phyloP scores from a whole-genome alignment of 2,329 filamentous ascomycete species.

The Lojkania enalia region DNA sequence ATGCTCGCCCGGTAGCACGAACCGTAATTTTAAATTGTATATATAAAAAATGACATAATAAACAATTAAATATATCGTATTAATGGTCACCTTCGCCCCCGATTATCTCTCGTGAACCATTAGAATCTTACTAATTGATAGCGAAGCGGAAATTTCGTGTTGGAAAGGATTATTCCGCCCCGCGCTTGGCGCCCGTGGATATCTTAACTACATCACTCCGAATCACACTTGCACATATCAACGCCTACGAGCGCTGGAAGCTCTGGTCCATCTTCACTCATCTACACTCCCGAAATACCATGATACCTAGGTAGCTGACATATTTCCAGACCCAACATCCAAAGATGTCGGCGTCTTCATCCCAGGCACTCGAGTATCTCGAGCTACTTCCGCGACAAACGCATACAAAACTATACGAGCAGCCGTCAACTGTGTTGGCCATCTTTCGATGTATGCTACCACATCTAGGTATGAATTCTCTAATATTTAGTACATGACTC shows the following conservation, averaged over 20 bases:
- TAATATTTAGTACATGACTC: background rate
- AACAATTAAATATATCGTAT: too few relatives aligned
- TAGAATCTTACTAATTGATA: too few relatives aligned
- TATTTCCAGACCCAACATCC: conserved; percentile 35
- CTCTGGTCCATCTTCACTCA: too few relatives aligned
- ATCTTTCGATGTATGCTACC: conserved; percentile 98
- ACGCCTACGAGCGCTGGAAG: too few relatives aligned
- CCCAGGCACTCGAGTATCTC: conserved; percentile 81
- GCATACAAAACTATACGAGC: conserved; percentile 89
- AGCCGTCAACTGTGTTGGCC: conserved; percentile 91
- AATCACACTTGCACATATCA: too few relatives aligned
- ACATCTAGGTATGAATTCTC: conserved; percentile 69
- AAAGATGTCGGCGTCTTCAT: conserved; percentile 60
- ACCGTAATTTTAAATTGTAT: too few relatives aligned
- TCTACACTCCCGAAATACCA: conserved; percentile 21
- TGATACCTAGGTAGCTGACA: conserved; percentile 34
- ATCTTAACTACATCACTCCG: too few relatives aligned
- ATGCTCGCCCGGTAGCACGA: too few relatives aligned
- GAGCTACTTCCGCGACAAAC: conserved; percentile 88
- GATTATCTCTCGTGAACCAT: too few relatives aligned
- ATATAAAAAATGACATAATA: too few relatives aligned
- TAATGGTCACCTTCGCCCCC: too few relatives aligned
- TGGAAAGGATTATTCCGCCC: background rate
- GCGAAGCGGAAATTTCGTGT: too few relatives aligned
- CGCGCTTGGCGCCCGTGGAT: background rate